These are phyloP conservation scores for Teratosphaeria gauchensis DNA, from an alignment of 2,329 filamentous ascomycete species.

Conservation along the genomic window DNA sequence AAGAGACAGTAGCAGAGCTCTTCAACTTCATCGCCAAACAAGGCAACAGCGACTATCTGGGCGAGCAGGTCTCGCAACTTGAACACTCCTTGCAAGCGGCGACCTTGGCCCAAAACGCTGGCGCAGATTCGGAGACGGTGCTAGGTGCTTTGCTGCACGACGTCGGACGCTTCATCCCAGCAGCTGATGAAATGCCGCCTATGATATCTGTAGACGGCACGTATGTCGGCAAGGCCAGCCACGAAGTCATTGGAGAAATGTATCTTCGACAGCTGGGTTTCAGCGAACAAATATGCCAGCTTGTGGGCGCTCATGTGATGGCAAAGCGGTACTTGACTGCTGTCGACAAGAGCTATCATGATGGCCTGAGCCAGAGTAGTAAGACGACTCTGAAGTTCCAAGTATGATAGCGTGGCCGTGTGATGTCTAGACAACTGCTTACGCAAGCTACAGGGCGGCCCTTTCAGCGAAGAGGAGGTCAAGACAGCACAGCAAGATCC, in stretches of 20 bases:
- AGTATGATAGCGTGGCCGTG: constrained; percentile 6
- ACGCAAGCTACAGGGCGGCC: constrained; percentile 19
- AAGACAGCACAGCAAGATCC: constrained; percentile 24
- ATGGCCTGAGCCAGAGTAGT: constrained; percentile 27
- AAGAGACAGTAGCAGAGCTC: constrained; percentile 10
- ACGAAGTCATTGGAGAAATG: constrained; percentile 30
- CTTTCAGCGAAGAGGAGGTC: constrained; percentile 25
- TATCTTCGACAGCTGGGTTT: constrained; percentile 29
- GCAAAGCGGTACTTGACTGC: constrained; percentile 34
- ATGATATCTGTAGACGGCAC: constrained; percentile 17
- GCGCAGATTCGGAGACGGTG: constrained; percentile 21
- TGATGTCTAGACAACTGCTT: not conserved
- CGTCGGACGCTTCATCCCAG: constrained; percentile 34
- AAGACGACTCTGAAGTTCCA: constrained; percentile 31
- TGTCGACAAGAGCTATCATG: constrained; percentile 24
- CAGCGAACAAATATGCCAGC: constrained; percentile 26
- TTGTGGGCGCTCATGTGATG: constrained; percentile 32
- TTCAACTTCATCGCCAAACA: constrained; percentile 17
- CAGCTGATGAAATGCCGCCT: constrained; percentile 14
- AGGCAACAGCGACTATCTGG: constrained; percentile 23
- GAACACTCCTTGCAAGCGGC: constrained; percentile 25
- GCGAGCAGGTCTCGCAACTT: constrained; percentile 23
- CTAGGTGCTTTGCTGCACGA: constrained; percentile 35
- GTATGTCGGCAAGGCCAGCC: constrained; percentile 29
- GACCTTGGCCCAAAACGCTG: constrained; percentile 16